phyloP scores from a whole-genome alignment of 2,329 filamentous ascomycete genomes.

The Didymella segeticola region DNA sequence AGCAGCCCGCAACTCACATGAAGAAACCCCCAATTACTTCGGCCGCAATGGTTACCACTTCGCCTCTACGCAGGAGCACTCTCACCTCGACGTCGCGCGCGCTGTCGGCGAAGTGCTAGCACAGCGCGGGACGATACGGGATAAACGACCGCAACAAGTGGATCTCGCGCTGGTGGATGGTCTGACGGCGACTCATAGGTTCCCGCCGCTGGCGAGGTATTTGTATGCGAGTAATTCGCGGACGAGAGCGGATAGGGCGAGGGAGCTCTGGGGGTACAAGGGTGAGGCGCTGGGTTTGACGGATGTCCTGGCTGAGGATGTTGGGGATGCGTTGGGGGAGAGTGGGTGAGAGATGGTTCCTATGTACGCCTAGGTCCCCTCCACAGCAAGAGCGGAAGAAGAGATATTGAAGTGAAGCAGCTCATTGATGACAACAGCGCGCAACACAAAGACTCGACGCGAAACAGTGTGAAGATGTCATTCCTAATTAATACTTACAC shows the following conservation, averaged over 20 bases:
- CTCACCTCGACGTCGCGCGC: constrained; percentile 37
- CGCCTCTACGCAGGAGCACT: constrained; percentile 47
- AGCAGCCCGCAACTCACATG: constrained; percentile 51
- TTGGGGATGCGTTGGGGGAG: constrained; percentile 1
- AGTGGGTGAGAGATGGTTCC: too few relatives aligned
- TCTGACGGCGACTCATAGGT: constrained; percentile 31
- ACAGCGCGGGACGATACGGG: constrained; percentile 31
- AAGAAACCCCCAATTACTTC: constrained; percentile 57
- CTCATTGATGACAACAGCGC: too few relatives aligned
- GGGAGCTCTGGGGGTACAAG: constrained; percentile 63
- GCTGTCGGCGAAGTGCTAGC: constrained; percentile 34
- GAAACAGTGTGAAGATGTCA: too few relatives aligned
- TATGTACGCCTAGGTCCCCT: too few relatives aligned
- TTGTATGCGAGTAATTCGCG: constrained; percentile 61
- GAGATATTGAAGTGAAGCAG: too few relatives aligned
- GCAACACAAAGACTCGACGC: too few relatives aligned
- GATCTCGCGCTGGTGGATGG: constrained; percentile 34
- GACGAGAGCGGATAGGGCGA: constrained; percentile 60
- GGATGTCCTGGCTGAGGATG: constrained; percentile 47
- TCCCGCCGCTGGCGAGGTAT: constrained; percentile 40
- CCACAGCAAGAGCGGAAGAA: too few relatives aligned
- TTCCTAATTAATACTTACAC: constrained; percentile 3
- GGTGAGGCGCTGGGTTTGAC: constrained; percentile 58
- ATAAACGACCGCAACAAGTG: constrained; percentile 31
- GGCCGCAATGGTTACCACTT: constrained; percentile 60